These are phyloP conservation scores for Lumnitzera racemosa DNA, from an alignment of 345 rosid genomes.

Conservation along the genomic window DNA sequence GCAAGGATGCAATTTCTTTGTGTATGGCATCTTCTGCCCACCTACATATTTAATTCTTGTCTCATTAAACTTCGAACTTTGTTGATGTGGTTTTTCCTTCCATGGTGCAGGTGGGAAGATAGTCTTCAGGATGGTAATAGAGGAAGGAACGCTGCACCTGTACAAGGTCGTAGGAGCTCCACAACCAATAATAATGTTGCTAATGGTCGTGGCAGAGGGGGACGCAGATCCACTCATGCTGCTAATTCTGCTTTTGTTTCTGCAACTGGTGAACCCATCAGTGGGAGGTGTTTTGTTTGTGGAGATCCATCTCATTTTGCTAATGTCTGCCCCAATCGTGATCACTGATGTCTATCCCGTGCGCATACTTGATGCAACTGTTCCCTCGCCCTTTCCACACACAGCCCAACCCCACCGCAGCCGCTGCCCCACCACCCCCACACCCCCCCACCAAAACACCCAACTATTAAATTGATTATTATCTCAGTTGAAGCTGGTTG, in stretches of 20 bases:
- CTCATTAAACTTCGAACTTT: not conserved
- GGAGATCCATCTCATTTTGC: conserved; percentile 98
- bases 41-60: not conserved
- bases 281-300: conserved; percentile 74
- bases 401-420: too few species aligned
- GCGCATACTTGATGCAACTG: not conserved
- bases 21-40: conserved; percentile 33
- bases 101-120: conserved; percentile 13
- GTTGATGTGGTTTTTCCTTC: too few species aligned
- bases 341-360: conserved; percentile 18
- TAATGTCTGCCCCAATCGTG: conserved; percentile 70
- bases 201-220: conserved; percentile 43
- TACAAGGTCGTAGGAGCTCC: too few species aligned
- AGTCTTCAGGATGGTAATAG: too few species aligned
- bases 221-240: conserved; percentile 10
- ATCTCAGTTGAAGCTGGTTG: too few species aligned
- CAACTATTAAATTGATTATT: too few species aligned
- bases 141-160: too few species aligned
- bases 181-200: conserved; percentile 23
- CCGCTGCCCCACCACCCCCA: too few species aligned
- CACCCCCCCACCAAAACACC: too few species aligned
- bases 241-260: conserved; percentile 54
- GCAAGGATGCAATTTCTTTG: conserved; percentile 78
- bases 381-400: too few species aligned
- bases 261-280: conserved; percentile 79